A percentile compares a stretch with the other conserved stretches of the same genome.
phyloP scores from a whole-genome alignment of 306 rosid genomes.

The Begonia peltatifolia region DNA sequence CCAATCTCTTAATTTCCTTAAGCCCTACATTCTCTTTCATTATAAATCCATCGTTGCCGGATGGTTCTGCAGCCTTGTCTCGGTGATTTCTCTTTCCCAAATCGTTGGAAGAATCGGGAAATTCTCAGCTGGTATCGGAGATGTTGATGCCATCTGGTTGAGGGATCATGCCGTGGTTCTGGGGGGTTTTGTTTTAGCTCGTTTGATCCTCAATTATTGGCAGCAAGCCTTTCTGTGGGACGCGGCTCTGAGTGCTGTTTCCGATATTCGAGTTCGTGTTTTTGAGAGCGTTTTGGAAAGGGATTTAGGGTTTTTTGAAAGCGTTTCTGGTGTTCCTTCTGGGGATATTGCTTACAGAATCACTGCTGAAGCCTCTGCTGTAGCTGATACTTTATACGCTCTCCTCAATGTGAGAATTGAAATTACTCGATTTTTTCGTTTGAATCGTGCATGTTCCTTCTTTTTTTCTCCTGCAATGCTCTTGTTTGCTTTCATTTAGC shows the following conservation, averaged over 20 bases:
- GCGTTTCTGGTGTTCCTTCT: conserved; percentile 21
- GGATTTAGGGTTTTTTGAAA: conserved; percentile 49
- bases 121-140: conserved; percentile 18
- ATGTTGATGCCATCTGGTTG: conserved; percentile 9
- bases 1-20: conserved; percentile 23
- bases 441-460: not conserved
- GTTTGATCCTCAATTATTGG: conserved; percentile 39
- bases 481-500: not conserved
- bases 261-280: conserved; percentile 35
- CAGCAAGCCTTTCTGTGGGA: conserved; percentile 83
- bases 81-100: conserved; percentile 49
- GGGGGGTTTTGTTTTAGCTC: conserved; percentile 31
- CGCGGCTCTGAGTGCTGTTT: conserved; percentile 55
- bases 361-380: conserved; percentile 77
- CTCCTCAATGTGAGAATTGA: conserved; percentile 54
- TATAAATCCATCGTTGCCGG: conserved; percentile 35
- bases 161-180: conserved; percentile 22
- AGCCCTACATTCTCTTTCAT: conserved; percentile 36
- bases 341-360: conserved; percentile 75
- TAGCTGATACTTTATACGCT: conserved; percentile 45
- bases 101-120: conserved; percentile 32
- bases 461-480: not conserved
- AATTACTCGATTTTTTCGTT: conserved; percentile 2
- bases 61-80: conserved; percentile 65
- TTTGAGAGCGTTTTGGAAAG: conserved; percentile 45